Percentiles rank a stretch among this genome's conserved stretches.
phyloP scores from a whole-genome alignment of 805 yeast genomes.

The Lipomyces starkeyi region DNA sequence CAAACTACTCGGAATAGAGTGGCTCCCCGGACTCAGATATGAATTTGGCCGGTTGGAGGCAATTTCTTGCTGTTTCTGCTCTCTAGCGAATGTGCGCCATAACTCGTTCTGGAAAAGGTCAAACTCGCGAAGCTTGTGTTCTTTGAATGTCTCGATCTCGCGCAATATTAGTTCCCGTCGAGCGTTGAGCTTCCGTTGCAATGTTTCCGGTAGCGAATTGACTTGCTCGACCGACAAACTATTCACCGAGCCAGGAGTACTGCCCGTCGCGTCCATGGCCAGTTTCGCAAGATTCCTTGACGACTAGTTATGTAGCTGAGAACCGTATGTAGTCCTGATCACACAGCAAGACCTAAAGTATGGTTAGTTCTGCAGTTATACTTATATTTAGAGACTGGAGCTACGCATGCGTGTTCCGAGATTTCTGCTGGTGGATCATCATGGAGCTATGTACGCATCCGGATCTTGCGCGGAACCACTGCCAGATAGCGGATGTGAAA shows the following conservation, averaged over 20 bases:
- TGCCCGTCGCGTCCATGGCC: background rate
- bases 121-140: slow-evolving; percentile 29
- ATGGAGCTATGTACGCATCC: too few relatives aligned
- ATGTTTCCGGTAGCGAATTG: slow-evolving; percentile 15
- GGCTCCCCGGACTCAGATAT: background rate
- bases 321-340: background rate
- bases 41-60: slow-evolving; percentile 6
- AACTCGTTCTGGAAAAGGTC: slow-evolving; percentile 27
- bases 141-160: slow-evolving; percentile 27
- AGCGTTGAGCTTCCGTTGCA: slow-evolving; percentile 24
- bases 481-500: background rate
- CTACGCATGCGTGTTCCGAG: too few relatives aligned
- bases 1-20: slow-evolving; percentile 24
- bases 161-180: slow-evolving; percentile 23
- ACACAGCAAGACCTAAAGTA: background rate
- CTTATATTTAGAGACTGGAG: too few relatives aligned
- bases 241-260: background rate
- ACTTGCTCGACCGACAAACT: background rate
- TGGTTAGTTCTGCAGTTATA: background rate
- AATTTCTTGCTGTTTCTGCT: slow-evolving; percentile 12
- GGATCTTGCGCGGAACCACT: too few relatives aligned
- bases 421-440: too few relatives aligned
- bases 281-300: background rate
- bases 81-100: slow-evolving; percentile 7
- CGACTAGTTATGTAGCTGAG: background rate